Percentiles rank a stretch among this genome's conserved stretches.
Evolutionary conservation across 305 asterid species (phyloP).

Genomic region (Rubia balearica): DNA sequence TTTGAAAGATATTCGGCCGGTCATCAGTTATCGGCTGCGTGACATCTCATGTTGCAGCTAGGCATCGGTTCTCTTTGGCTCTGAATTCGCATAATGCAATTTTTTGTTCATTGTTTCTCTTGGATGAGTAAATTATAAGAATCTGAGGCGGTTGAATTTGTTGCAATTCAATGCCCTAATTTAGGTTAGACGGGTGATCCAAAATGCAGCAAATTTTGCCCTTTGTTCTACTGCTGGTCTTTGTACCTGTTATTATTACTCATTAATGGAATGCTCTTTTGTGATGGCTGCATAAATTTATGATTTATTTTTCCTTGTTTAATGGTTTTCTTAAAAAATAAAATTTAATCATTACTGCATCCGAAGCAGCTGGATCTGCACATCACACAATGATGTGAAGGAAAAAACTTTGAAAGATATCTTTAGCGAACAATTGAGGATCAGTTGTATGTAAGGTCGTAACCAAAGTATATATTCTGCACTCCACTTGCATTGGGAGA

Average conservation of each 20-base stretch:
- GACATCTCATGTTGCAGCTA: neutral
- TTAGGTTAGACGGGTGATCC: neutral
- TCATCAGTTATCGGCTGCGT: neutral
- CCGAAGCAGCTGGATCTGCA: too few species aligned
- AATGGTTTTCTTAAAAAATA: too few species aligned
- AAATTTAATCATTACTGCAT: too few species aligned
- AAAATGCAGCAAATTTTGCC: neutral
- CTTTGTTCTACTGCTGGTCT: neutral
- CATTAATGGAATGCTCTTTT: conserved; percentile 3
- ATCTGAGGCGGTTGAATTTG: conserved; percentile 2
- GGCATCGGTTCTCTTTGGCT: too few species aligned
- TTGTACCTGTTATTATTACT: neutral
- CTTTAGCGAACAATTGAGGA: too few species aligned
- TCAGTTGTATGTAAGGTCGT: too few species aligned
- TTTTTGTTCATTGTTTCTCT: conserved; percentile 2
- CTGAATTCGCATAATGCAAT: neutral
- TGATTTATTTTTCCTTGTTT: too few species aligned
- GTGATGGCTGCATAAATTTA: neutral
- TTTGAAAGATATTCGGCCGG: conserved; percentile 12
- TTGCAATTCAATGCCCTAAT: neutral
- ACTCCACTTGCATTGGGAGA: too few species aligned
- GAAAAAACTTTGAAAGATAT: too few species aligned
- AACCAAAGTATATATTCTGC: too few species aligned
- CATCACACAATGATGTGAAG: too few species aligned
- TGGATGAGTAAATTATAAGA: conserved; percentile 10